Base-by-base conservation (phyloP, 345 rosid species). In the Heritiera littoralis region DNA sequence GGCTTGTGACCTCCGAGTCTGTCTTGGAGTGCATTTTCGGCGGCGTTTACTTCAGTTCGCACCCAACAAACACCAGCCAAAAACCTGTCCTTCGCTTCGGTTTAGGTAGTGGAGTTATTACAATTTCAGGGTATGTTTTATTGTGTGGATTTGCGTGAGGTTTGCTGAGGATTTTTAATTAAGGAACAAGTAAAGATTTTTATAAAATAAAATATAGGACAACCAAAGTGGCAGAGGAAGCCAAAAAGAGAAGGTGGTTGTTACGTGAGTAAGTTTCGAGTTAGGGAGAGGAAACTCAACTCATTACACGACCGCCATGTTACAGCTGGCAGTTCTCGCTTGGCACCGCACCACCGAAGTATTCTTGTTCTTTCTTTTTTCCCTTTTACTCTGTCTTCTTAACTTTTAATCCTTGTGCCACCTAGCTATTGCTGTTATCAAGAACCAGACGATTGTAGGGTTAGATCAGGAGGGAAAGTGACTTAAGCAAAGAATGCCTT, bases 1-100 rank as follows among this genome's bases (percentile, higher is more conserved):
- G 83, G 87, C 98, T 96, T 48, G 97, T 96, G n/a, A 91, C 98
- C 84, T 96, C 99, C 1, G 99, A 96, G 74, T 96, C 97, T 7
- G 98, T 92, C 82, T 96, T 94, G 23, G 97, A 92, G 87, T 96
- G 99, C 99, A 96, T 94, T 78, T 78, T 79, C 7, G 23, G 23
- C 20, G 11, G 45, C n/a, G 13, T 70, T 32, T 60, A 8, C 69
- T 17, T 67, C 30, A 23, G 49, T 30, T 46, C 54, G 5, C 54
- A 51, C 8, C 23, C 46, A 30, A 30, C 38, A 20, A 30, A 30
- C n/a, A 20, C 52, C 7, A 68, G 43, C 20, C 69, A n/a, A 38
- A 56, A 56, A 48, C 66, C 77, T 48, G 54, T 52, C 28, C 12
- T 11, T 11, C 1, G 65, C 11, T 9, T 41, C 52, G 60, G 60